Percentiles rank a stretch among this genome's conserved stretches.
Conservation (phyloP, 1,139 yeast species). For the Suzukiozyma palmioleophila region DNA sequence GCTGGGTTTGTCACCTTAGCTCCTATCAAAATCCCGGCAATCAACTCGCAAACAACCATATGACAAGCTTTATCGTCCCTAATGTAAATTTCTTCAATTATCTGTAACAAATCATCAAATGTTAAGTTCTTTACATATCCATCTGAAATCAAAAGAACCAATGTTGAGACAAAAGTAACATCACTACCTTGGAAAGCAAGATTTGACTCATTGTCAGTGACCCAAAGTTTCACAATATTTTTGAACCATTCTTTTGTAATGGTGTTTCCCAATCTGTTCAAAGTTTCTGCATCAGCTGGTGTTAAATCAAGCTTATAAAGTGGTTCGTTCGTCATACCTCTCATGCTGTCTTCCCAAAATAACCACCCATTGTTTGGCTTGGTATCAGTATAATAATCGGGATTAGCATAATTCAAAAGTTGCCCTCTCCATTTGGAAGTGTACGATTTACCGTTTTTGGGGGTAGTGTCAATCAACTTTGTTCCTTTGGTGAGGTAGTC, state of each 20-base stretch:
- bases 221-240: conserved; percentile 49
- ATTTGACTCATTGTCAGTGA: conserved; percentile 61
- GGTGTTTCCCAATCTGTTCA: conserved; percentile 40
- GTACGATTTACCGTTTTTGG: conserved; percentile 29
- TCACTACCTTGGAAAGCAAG: conserved; percentile 60
- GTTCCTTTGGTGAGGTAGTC: conserved; percentile 36
- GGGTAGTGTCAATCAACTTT: conserved; percentile 39
- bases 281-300: conserved; percentile 33
- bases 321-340: conserved; percentile 38
- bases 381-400: conserved; percentile 55
- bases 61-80: conserved; percentile 63
- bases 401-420: conserved; percentile 44
- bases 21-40: conserved; percentile 54
- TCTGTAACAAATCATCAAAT: conserved; percentile 44
- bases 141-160: conserved; percentile 43
- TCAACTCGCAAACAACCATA: conserved; percentile 57
- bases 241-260: conserved; percentile 59
- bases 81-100: conserved; percentile 50
- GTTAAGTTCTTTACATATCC: conserved; percentile 31
- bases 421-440: conserved; percentile 47
- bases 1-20: conserved; percentile 32
- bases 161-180: conserved; percentile 47
- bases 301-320: conserved; percentile 24
- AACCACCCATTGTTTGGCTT: conserved; percentile 65
- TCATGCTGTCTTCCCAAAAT: conserved; percentile 65